Base-by-base conservation (phyloP, 805 yeast genomes). In the Candida multigemmis region DNA sequence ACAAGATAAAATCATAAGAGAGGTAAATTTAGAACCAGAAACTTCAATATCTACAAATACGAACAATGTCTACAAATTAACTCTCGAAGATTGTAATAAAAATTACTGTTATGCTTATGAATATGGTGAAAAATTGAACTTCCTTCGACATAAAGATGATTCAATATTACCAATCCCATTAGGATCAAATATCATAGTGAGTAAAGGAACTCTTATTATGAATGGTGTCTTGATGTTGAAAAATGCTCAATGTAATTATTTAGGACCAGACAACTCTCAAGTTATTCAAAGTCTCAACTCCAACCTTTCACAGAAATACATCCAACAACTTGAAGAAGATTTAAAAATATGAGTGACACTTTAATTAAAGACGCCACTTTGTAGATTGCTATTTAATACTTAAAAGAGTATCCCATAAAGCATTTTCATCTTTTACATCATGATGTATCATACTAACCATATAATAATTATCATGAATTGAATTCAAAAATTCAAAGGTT, bases 401-500 rank as follows among this genome's bases (percentile, higher is more conserved):
- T 27, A 70, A 48, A 25, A 82, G 50, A 26, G 72, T 40, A 13
- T 75, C 77, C 96, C 96, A 86, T 26, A 86, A 63, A 1, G 77
- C 93, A 32, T 66, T 59, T 41, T 77, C 84, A 29, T 77, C 68
- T 25, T 72, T 71, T 53, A 67, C 85, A 45, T 87, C 89, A 46
- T 87, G 96, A 48, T 83, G 85, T 16, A 89, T 77, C 35, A 89
- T 65, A 22, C 95, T 79, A n/a, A 86, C 85, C 41, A 91, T 63
- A 38, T 71, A 74, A 37, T 80, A 82, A 27, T 73, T 66, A 20
- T 74, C 65, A 46, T 75, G 67, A 19, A 85, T 65, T 12, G 60
- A 47, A 30, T 71, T 69, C 36, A 91, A 66, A 40, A 89, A 65
- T 25, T 70, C 55, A 43, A 66, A 71, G n/a, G 86, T 59, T 14